Evolutionary conservation across 148 eudicot genomes (phyloP).

Genomic region (Silene uniflora): DNA sequence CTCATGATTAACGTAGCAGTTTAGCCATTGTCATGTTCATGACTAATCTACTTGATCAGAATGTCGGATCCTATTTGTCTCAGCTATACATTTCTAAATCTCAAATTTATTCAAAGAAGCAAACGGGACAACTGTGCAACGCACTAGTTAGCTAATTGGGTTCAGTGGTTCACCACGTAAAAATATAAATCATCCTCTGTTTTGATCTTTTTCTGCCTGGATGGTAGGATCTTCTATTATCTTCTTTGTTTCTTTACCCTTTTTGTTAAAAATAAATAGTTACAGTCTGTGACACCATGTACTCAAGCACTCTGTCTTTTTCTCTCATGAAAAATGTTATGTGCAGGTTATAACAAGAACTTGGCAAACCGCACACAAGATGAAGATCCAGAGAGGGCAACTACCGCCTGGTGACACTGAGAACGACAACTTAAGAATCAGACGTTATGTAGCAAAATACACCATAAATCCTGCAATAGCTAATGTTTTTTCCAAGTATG

Average conservation of each 20-base stretch:
- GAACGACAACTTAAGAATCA: conserved; percentile 81
- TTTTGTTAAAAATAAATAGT: too few species aligned
- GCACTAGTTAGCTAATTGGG: too few species aligned
- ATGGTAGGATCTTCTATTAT: neutral
- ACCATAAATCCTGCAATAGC: conserved; percentile 96
- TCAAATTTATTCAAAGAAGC: too few species aligned
- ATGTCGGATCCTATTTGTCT: too few species aligned
- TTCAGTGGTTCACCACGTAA: too few species aligned
- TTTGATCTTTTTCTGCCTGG: neutral
- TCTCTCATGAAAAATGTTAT: neutral
- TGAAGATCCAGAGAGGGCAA: conserved; percentile 75
- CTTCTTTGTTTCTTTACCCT: too few species aligned
- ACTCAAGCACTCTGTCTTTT: conserved; percentile 5
- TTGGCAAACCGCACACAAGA: conserved; percentile 99
- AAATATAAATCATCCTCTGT: too few species aligned
- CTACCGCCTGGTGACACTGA: conserved; percentile 43
- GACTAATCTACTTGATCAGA: too few species aligned
- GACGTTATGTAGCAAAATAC: conserved; percentile 81
- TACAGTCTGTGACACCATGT: neutral
- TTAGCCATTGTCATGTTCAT: too few species aligned
- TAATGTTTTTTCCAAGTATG: conserved; percentile 61
- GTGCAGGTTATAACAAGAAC: conserved; percentile 84
- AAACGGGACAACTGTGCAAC: too few species aligned
- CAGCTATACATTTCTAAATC: too few species aligned
- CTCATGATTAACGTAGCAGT: too few species aligned